These are phyloP conservation scores for Trypanosoma caninum DNA, from an alignment of 208 protist genomes.

Conservation along the genomic window DNA sequence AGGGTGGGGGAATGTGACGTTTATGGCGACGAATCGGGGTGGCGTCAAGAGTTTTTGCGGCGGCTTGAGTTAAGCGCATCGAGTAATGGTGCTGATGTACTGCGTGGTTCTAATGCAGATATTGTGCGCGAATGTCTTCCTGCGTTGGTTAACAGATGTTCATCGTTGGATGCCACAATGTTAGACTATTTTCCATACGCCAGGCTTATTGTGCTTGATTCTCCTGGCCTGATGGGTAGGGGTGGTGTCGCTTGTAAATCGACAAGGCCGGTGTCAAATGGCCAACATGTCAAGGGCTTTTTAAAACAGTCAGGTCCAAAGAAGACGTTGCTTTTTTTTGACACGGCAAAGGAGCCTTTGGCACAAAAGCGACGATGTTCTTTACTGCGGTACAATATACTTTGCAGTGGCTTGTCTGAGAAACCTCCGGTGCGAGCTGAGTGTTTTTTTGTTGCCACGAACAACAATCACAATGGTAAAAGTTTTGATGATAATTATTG, in stretches of 20 bases:
- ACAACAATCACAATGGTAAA: constrained; percentile 5
- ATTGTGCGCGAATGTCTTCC: constrained; percentile 67
- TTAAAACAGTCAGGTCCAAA: constrained; percentile 9
- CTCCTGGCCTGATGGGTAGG: background rate
- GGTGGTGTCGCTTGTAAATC: background rate
- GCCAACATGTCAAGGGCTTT: background rate
- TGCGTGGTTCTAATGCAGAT: constrained; percentile 33
- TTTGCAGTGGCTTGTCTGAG: constrained; percentile 22
- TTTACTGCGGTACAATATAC: constrained; percentile 28
- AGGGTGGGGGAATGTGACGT: background rate
- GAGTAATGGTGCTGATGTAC: background rate
- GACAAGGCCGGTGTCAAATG: background rate
- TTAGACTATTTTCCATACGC: constrained; percentile 67
- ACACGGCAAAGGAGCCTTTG: background rate
- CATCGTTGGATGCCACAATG: constrained; percentile 38
- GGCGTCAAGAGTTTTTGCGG: constrained; percentile 18
- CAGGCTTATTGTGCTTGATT: constrained; percentile 54
- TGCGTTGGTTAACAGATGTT: constrained; percentile 34
- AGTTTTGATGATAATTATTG: background rate
- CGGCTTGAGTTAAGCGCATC: constrained; percentile 2
- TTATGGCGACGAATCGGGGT: constrained; percentile 10
- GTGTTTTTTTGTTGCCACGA: constrained; percentile 8
- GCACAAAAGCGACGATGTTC: constrained; percentile 26
- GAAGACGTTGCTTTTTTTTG: constrained; percentile 22
- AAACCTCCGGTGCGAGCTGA: constrained; percentile 23